These are phyloP conservation scores for Lactarius tabidus DNA, from an alignment of 768 basidiomycete species.

Conservation along the genomic window DNA sequence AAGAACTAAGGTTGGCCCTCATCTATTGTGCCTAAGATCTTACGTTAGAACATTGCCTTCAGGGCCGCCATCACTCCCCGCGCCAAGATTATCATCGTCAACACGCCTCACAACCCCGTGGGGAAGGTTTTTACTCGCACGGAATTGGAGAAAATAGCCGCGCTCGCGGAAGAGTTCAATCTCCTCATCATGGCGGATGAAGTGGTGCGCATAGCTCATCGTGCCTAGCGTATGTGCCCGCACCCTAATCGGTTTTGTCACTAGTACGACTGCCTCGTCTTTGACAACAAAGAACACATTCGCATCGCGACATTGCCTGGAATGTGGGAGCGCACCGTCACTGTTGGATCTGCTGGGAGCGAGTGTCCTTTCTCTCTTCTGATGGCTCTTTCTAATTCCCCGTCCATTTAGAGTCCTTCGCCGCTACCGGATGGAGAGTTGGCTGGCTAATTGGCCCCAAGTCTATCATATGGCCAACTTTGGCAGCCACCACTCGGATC, in stretches of 20 bases:
- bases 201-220: slow-evolving; percentile 59
- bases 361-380: slow-evolving; percentile 27
- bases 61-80: slow-evolving; percentile 82
- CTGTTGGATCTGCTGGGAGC: slow-evolving; percentile 95
- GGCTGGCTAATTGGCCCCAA: slow-evolving; percentile 93
- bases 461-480: slow-evolving; percentile 77
- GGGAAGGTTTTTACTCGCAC: slow-evolving; percentile 89
- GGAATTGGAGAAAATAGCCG: slow-evolving; percentile 84
- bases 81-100: slow-evolving; percentile 92
- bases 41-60: slow-evolving; percentile 11
- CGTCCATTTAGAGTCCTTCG: slow-evolving; percentile 72
- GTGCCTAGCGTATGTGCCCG: neutral
- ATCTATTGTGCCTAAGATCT: neutral
- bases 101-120: slow-evolving; percentile 97
- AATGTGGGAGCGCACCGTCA: slow-evolving; percentile 98
- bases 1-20: slow-evolving; percentile 70
- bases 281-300: slow-evolving; percentile 82
- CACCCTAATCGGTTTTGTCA: neutral
- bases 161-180: slow-evolving; percentile 86
- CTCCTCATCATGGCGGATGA: slow-evolving; percentile 93
- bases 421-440: slow-evolving; percentile 95
- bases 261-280: slow-evolving; percentile 92
- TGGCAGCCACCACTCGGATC: slow-evolving; percentile 89
- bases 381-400: neutral
- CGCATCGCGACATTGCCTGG: slow-evolving; percentile 93